These are phyloP conservation scores for Sclerotinia nivalis DNA, from an alignment of 2,329 filamentous ascomycete species.

Conservation along the genomic window DNA sequence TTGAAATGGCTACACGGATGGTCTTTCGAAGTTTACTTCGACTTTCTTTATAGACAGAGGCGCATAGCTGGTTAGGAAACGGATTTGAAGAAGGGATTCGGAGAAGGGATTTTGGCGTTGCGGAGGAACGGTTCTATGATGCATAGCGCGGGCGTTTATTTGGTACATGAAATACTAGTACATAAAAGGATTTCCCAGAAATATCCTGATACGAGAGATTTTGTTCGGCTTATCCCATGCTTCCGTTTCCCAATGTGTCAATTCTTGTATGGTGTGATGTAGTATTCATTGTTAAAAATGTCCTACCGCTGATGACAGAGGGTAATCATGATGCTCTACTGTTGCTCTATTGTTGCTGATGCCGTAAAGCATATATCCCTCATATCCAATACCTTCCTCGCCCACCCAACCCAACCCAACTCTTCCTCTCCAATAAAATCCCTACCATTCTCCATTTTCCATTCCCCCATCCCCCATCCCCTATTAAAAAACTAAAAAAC, in stretches of 20 bases:
- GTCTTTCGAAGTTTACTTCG: background rate
- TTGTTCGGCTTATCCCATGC: background rate
- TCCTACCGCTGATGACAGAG: background rate
- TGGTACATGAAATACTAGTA: slow-evolving; percentile 1
- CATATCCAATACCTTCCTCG: background rate
- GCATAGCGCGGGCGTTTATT: slow-evolving; percentile 31
- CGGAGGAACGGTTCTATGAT: slow-evolving; percentile 14
- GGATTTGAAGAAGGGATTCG: slow-evolving; percentile 19
- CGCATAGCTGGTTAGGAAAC: slow-evolving; percentile 18
- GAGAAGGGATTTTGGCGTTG: slow-evolving; percentile 18
- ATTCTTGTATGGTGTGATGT: background rate
- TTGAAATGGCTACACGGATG: background rate
- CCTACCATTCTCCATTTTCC: background rate
- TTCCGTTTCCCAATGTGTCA: background rate
- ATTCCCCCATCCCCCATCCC: background rate
- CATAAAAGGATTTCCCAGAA: background rate
- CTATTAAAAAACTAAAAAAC: no score
- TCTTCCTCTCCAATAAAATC: slow-evolving; percentile 22
- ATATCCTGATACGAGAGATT: background rate
- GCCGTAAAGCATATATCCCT: background rate
- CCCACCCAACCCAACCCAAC: background rate
- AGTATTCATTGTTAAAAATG: background rate
- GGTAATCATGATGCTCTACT: background rate
- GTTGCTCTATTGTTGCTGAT: background rate
- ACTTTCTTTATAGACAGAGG: background rate